Evolutionary conservation across 2,329 filamentous ascomycete species (phyloP), one percentile per base, ranked within the genome.

Genomic region (Xylariaceae sp.): DNA sequence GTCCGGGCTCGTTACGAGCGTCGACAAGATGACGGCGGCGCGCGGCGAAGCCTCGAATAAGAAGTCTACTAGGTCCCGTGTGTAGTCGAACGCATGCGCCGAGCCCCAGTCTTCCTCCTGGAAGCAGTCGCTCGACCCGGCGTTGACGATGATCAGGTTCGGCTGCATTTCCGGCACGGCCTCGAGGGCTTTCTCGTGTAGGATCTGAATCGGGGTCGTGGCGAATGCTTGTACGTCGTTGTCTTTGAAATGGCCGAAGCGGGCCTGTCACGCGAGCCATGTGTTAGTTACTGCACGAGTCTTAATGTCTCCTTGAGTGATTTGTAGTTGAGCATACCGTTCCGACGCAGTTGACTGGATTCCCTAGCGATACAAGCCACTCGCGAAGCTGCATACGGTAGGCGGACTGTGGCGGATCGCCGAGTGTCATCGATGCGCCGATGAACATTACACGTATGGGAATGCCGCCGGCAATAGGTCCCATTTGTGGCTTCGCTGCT

Each of bases 71-170:
- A 70, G 63, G 5, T 61, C 53, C 17, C 60, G 64, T 50, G 67
- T 70, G 47, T 58, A 49, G 45, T 69, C 63, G 31, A 63, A 55
- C 21, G 53, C 55, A 43, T 67, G 66, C 6, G 65, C 65, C 0
- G 68, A 67, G 1, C 68, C 67, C 61, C 61, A 69, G 14, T 59
- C 41, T 14, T 64, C 50, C 26, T 66, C 52, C 50, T 69, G 66
- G 54, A 70, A 69, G 48, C 68, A 70, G 48, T 70, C 68, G 56
- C 65, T 68, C 8, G 67, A 68, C 5, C 68, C 68, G 4, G 66
- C 68, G 48, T 70, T 69, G 34, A 70, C 60, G 24, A 70, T 53
- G 37, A 70, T 51, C 11, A 70, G 61, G 52, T 70, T 70, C 12
- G 68, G 68, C 34, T 68, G 65, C 36, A 63, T 61, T 23, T 57